Evolutionary conservation across 1,284 basidiomycete genomes (phyloP), one percentile per base, ranked within the genome.

Genomic region (Afroboletus lepidellus): DNA sequence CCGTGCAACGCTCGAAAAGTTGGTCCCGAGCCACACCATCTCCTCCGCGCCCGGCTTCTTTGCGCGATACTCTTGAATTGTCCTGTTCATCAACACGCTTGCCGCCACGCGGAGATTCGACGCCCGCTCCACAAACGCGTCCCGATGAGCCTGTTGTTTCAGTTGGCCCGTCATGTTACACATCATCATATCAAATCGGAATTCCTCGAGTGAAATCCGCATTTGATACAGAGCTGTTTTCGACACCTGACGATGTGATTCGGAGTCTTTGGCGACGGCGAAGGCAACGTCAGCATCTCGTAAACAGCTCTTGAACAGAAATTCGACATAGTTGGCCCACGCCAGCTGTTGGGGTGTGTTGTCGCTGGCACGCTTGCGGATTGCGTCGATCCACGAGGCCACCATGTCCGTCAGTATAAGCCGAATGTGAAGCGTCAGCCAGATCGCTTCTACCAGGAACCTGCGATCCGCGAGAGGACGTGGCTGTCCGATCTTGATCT

Each of bases 391-490:
- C 65, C 67, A 67, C 1, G 58, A 52, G 20, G 51, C 56, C 5
- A 65, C 68, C 42, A 77, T 55, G 24, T 70, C 63, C 8, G 64
- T 72, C 24, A 79, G 57, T 1, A 62, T 55, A 43, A 78, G 67
- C 1, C 78, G 74, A 13, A 80, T 66, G 5, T 75, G 68, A 36
- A 82, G 61, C 5, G 74, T 72, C 8, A 69, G 45, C 70, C 75
- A 74, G 50, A 78, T 70, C 0, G 77, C 74, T 57, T 80, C 77
- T 8, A 78, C 71, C 21, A 71, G 56, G 60, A 76, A 79, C 33
- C 76, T 70, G 5, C 70, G 66, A 56, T 79, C 77, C 0, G 77
- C 75, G 6, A 70, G 68, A n/a, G 78, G 79, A 16, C 69, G 75
- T 0, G 73, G 72, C 39, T 76, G 74, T 0, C 78, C 77, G 3